Evolutionary conservation across 768 basidiomycete genomes (phyloP).

Genomic region (Amanita phalloides): DNA sequence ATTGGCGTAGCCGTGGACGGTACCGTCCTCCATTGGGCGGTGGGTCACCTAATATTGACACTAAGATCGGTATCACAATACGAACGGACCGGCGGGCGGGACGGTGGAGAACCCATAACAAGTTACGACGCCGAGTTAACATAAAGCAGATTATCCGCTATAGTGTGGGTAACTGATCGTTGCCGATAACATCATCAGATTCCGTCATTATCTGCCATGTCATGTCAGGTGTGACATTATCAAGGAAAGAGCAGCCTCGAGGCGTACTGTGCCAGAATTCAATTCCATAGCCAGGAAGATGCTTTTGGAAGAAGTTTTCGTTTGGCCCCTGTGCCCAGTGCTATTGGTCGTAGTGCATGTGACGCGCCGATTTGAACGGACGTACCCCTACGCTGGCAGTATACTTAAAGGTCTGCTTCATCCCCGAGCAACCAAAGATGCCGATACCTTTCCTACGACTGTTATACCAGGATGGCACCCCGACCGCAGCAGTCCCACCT

Average conservation of each 20-base stretch:
- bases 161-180: not conserved
- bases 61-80: not conserved
- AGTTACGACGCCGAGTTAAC: not conserved
- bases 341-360: conserved; percentile 15
- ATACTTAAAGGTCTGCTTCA: conserved; percentile 25
- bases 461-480: not conserved
- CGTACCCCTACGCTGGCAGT: conserved; percentile 34
- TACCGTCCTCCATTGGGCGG: no score
- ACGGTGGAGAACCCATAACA: not conserved
- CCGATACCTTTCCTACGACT: conserved; percentile 24
- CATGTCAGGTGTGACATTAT: not conserved
- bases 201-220: not conserved
- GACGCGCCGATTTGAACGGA: not conserved
- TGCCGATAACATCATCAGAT: not conserved
- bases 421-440: conserved; percentile 34
- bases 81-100: not conserved
- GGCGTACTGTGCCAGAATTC: conserved; percentile 16
- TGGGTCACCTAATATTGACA: not conserved
- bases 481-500: not conserved
- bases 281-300: conserved; percentile 39
- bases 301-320: conserved; percentile 30
- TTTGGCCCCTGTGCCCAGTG: conserved; percentile 24
- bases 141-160: not conserved
- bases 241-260: not conserved
- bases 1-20: no score